Base-by-base conservation (phyloP, 139 green algal genomes). In the Chlorella sorokiniana region DNA sequence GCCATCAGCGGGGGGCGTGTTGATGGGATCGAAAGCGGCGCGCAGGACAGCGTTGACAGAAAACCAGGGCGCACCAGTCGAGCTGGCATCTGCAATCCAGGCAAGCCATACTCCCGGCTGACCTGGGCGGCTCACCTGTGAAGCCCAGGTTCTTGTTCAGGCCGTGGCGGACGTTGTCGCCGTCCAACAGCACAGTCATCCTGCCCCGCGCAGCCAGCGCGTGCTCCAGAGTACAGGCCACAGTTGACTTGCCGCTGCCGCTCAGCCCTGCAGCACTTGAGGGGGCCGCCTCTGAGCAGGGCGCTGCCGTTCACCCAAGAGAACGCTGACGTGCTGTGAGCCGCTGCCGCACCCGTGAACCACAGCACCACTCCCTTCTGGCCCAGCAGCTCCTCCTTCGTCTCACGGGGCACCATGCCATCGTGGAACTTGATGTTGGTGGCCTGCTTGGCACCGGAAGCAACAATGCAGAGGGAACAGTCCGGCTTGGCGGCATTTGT, bases 141-240 rank as follows among this genome's bases (percentile, higher is more conserved):
- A 99, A 99, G 37, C 95, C 95, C 33, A 98, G 88, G 89, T 98
- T 98, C 61, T 87, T 94, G 90, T 97, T 98, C 31, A 98, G 91
- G 9, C 96, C 96, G 72, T 98, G 94, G 2, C 96, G 91, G 11
- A 99, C 83, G 84, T 98, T 98, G 87, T 99, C 96, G 9, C 96
- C 96, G 75, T 99, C 96, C 79, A 99, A 87, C 35, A 98, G 88
- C 25, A 92, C 86, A 1, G 92, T 96, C 6, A 93, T 38, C 29
- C 92, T 91, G 40, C 95, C 94, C 22, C 84, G 84, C 14, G 93
- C 89, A 0, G 83, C 86, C n/a, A 96, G 76, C 82, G 91, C 64
- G 88, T 98, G 92, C 87, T 98, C 94, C 40, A 95, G 83, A 4
- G 90, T 92, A 83, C 88, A 92, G 25, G 92, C 93, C 31, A 93